Evolutionary conservation across 2,329 filamentous ascomycete genomes (phyloP), one percentile per base, ranked within the genome.

Genomic region (Laburnicola sp.): DNA sequence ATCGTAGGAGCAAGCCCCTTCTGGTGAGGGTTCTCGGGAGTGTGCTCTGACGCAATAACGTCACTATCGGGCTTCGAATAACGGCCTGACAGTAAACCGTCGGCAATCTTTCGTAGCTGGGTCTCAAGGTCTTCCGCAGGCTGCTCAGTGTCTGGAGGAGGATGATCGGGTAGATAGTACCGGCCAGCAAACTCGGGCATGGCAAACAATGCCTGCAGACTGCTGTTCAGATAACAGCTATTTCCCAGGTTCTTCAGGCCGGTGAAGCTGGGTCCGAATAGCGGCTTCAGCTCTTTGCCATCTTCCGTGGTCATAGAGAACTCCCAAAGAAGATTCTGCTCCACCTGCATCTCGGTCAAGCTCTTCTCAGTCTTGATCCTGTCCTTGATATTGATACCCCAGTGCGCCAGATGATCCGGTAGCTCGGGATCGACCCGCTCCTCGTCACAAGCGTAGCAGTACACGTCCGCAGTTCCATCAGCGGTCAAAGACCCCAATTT

Each of bases 331-430:
- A 97, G 72, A 68, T 99, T 99, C 67, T 97, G 91, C 70, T 97
- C 94, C 51, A 99, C 91, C 68, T 99, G 89, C 90, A 97, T 91
- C 76, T 99, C 95, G 23, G 91, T 96, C 75, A 99, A 80, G 70
- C 91, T 97, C 82, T 97, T 97, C 71, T 99, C 94, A 0, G 94
- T 99, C 82, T 99, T 99, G 67, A 96, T 85, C 47, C 89, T 86
- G 54, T 96, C 91, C 1, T 91, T 86, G 57, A 99, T 84, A 60
- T 95, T 87, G 70, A 99, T 96, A 21, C 93, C 93, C 93, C 94
- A 99, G 69, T 97, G 88, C 26, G 87, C 86, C 48, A 99, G 79
- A 71, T 99, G 94, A 21, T 82, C 71, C 1, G 86, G 85, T 7
- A 99, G 81, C 56, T 92, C 82, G 6, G 90, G 86, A 62, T 99